A percentile compares a stretch with the other conserved stretches of the same genome.
phyloP scores from a whole-genome alignment of 2,329 filamentous ascomycete genomes.

The Fusarium sp. region DNA sequence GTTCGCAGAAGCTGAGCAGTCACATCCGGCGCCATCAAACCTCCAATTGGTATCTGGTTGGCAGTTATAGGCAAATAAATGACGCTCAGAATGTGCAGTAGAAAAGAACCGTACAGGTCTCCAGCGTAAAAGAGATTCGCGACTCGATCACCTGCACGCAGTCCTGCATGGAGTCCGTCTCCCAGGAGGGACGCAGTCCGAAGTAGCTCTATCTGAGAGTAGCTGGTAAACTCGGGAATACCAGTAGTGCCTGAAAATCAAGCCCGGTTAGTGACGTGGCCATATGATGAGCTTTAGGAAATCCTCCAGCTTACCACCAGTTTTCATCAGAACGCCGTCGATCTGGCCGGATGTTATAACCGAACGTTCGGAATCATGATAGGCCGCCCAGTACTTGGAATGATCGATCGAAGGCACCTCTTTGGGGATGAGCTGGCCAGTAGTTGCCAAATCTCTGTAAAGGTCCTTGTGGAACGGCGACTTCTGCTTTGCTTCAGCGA shows the following conservation, averaged over 20 bases:
- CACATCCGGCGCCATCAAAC: neutral
- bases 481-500: neutral
- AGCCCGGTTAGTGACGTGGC: rapidly evolving
- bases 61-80: neutral
- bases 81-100: neutral
- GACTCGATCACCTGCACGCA: neutral
- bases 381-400: neutral
- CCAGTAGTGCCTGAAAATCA: neutral
- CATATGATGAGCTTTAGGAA: rapidly evolving
- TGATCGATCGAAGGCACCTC: neutral
- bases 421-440: neutral
- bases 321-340: neutral
- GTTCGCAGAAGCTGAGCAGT: neutral
- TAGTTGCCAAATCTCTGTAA: neutral
- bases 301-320: neutral
- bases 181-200: neutral
- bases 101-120: neutral
- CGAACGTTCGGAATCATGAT: neutral
- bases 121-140: neutral
- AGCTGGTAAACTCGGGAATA: neutral
- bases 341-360: neutral
- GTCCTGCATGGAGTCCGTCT: neutral
- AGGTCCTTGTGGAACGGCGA: neutral
- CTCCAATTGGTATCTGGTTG: neutral
- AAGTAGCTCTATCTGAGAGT: neutral